These are phyloP conservation scores for Rhodotorula sp. DNA, from an alignment of 1,284 basidiomycete species.

Conservation along the genomic window DNA sequence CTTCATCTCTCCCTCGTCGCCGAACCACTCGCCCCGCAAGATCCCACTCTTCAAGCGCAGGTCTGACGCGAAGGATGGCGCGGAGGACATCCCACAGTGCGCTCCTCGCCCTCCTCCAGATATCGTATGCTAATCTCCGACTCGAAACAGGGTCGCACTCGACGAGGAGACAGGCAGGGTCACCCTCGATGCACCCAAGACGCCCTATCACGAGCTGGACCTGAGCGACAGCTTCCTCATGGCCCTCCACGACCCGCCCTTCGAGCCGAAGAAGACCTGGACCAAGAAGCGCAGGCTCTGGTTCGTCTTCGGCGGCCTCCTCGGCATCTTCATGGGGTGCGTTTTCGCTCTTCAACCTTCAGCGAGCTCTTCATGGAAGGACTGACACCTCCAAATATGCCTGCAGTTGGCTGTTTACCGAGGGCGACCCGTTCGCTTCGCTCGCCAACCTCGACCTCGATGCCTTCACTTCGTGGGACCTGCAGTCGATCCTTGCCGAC, in stretches of 20 bases:
- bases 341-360: background rate
- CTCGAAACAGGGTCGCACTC: constrained; percentile 12
- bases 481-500: constrained; percentile 36
- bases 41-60: constrained; percentile 20
- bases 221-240: constrained; percentile 34
- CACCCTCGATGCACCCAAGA: constrained; percentile 26
- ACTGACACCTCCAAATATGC: too few relatives aligned
- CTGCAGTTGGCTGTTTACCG: constrained; percentile 37
- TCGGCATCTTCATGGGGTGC: constrained; percentile 23
- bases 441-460: constrained; percentile 33
- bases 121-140: background rate
- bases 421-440: constrained; percentile 33
- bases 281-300: constrained; percentile 10
- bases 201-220: constrained; percentile 41
- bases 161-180: constrained; percentile 28
- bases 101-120: background rate
- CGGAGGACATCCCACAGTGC: constrained; percentile 1
- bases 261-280: constrained; percentile 34
- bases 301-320: constrained; percentile 32
- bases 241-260: constrained; percentile 31
- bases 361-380: background rate
- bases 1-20: background rate
- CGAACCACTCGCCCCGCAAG: background rate
- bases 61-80: background rate
- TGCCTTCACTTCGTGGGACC: constrained; percentile 27